These are phyloP conservation scores for Piper betle DNA, from an alignment of 164 flowering plant genomes.

Conservation along the genomic window DNA sequence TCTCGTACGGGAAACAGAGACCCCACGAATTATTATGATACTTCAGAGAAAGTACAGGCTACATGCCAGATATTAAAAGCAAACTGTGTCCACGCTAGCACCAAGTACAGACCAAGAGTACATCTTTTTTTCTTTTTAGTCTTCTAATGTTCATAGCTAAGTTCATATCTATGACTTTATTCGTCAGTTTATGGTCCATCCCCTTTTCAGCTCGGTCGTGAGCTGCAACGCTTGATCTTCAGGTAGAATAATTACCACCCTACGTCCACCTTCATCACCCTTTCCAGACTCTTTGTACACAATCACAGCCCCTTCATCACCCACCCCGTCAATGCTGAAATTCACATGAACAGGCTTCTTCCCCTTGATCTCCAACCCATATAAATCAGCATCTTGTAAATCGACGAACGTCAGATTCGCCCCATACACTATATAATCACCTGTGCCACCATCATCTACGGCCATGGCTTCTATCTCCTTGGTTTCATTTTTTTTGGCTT, in stretches of 20 bases:
- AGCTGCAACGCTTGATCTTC: constrained; percentile 24
- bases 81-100: no score
- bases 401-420: constrained; percentile 59
- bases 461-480: constrained; percentile 20
- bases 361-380: constrained; percentile 42
- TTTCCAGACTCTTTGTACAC: constrained; percentile 33
- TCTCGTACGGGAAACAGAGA: no score
- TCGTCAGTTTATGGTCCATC: constrained; percentile 22
- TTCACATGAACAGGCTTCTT: constrained; percentile 32
- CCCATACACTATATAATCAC: constrained; percentile 46
- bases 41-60: no score
- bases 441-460: constrained; percentile 21
- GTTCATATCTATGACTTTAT: no score
- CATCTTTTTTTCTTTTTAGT: no score
- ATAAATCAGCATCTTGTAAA: constrained; percentile 32
- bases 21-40: no score
- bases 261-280: constrained; percentile 8
- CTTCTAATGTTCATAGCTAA: no score
- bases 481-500: constrained; percentile 19
- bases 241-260: constrained; percentile 32
- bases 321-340: constrained; percentile 41
- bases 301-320: constrained; percentile 60
- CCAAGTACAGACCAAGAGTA: no score
- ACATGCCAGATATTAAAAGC: no score
- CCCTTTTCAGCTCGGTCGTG: constrained; percentile 25